A percentile compares a stretch with the other conserved stretches of the same genome.
These are phyloP conservation scores for Beauveria asiatica DNA, from an alignment of 2,329 filamentous ascomycete species.

Conservation along the genomic window DNA sequence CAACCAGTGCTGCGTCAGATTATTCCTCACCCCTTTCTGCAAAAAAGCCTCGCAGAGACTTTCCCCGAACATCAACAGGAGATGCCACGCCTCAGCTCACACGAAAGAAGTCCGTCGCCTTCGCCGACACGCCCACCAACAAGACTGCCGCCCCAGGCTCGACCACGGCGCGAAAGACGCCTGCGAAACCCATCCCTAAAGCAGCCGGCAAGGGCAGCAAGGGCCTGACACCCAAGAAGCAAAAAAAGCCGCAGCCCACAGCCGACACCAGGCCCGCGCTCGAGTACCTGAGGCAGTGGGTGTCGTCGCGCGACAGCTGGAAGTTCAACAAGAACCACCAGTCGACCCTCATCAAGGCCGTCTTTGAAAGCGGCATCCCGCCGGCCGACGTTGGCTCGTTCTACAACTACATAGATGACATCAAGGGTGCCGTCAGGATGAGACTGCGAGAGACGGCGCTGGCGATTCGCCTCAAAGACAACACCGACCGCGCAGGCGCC, in stretches of 20 bases:
- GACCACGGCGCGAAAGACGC: conserved; percentile 20
- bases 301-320: conserved; percentile 63
- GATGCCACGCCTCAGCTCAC: conserved; percentile 21
- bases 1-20: conserved; percentile 6
- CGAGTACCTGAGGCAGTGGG: conserved; percentile 69
- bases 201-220: conserved; percentile 14
- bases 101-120: conserved; percentile 40
- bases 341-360: conserved; percentile 73
- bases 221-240: conserved; percentile 24
- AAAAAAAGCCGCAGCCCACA: conserved; percentile 26
- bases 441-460: conserved; percentile 59
- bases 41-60: conserved; percentile 11
- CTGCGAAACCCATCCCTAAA: conserved; percentile 27
- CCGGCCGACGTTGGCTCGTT: conserved; percentile 60
- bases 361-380: conserved; percentile 66
- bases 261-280: conserved; percentile 55
- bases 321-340: conserved; percentile 97
- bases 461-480: conserved; percentile 49
- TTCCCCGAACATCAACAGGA: neutral
- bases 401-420: conserved; percentile 67
- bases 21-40: conserved; percentile 7
- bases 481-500: conserved; percentile 37
- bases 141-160: conserved; percentile 17
- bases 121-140: conserved; percentile 26
- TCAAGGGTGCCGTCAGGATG: conserved; percentile 66